A percentile compares a stretch with the other conserved stretches of the same genome.
These are phyloP conservation scores for Coemansia sp. DNA, from an alignment of 192 early-diverging fungal genomes.

Conservation along the genomic window DNA sequence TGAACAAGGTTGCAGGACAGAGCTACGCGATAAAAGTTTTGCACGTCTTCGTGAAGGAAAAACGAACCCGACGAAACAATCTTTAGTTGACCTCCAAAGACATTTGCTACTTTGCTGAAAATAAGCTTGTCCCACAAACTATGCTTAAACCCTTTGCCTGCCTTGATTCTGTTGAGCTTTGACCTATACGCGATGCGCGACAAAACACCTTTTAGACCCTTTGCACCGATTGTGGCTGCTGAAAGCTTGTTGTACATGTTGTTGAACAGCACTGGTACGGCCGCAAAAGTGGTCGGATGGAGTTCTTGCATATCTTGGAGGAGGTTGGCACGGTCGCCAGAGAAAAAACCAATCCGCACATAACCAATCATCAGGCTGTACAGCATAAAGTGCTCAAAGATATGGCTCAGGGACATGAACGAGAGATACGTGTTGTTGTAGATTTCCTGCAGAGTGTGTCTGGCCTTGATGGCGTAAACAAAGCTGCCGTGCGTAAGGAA, in stretches of 20 bases:
- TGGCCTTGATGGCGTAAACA: not conserved
- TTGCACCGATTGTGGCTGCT: constrained; percentile 51
- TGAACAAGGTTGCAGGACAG: constrained; percentile 31
- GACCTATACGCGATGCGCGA: constrained; percentile 53
- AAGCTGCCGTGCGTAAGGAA: constrained; percentile 63
- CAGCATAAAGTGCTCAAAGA: constrained; percentile 67
- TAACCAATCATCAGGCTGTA: constrained; percentile 54
- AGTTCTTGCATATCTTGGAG: constrained; percentile 74
- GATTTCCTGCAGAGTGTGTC: no score
- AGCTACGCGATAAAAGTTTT: constrained; percentile 70
- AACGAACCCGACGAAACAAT: constrained; percentile 73
- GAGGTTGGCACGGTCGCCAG: constrained; percentile 66
- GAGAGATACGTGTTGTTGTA: no score
- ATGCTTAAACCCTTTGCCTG: constrained; percentile 61
- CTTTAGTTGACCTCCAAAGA: constrained; percentile 72
- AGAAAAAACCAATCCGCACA: constrained; percentile 72
- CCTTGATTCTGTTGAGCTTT: constrained; percentile 59
- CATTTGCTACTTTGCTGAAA: constrained; percentile 73
- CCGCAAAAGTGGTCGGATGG: constrained; percentile 70
- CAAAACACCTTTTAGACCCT: constrained; percentile 43
- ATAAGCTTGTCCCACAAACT: constrained; percentile 81
- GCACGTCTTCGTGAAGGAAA: constrained; percentile 67
- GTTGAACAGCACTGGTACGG: constrained; percentile 76
- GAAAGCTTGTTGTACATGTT: constrained; percentile 73
- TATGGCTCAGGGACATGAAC: constrained; percentile 72